Conservation (phyloP, 352 stramenopile species). For the Pythium utonaiense region DNA sequence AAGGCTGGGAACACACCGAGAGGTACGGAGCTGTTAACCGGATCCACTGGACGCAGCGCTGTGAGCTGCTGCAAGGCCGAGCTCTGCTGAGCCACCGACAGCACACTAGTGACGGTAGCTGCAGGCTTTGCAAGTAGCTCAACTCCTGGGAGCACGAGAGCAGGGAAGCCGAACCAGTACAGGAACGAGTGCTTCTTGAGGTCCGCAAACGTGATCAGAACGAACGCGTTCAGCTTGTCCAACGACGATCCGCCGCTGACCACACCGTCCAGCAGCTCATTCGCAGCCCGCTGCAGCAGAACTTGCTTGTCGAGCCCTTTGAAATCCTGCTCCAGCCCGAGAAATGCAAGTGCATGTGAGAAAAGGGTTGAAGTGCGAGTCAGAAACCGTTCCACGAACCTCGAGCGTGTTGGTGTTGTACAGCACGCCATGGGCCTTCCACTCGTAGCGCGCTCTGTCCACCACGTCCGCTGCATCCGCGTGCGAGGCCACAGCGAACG, state of each 20-base stretch:
- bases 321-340: constrained; percentile 51
- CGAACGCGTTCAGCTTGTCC: constrained; percentile 79
- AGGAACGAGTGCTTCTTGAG: constrained; percentile 92
- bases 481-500: constrained; percentile 34
- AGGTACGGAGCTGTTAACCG: constrained; percentile 9
- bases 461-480: neutral
- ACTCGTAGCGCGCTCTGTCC: constrained; percentile 75
- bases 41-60: constrained; percentile 25
- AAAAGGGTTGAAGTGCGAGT: neutral
- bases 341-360: neutral
- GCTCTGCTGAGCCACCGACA: constrained; percentile 40
- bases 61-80: constrained; percentile 39
- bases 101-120: constrained; percentile 24
- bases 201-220: constrained; percentile 90
- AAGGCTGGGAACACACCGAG: constrained; percentile 44
- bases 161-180: constrained; percentile 93
- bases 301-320: constrained; percentile 78
- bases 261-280: constrained; percentile 33
- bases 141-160: constrained; percentile 37
- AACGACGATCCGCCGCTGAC: constrained; percentile 28
- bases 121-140: constrained; percentile 35
- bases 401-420: constrained; percentile 88
- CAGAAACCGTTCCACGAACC: constrained; percentile 26
- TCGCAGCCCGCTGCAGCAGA: constrained; percentile 48
- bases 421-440: constrained; percentile 59